These are phyloP conservation scores for Ambrosia hybrid DNA, from an alignment of 140 eudicot genomes.

Conservation along the genomic window DNA sequence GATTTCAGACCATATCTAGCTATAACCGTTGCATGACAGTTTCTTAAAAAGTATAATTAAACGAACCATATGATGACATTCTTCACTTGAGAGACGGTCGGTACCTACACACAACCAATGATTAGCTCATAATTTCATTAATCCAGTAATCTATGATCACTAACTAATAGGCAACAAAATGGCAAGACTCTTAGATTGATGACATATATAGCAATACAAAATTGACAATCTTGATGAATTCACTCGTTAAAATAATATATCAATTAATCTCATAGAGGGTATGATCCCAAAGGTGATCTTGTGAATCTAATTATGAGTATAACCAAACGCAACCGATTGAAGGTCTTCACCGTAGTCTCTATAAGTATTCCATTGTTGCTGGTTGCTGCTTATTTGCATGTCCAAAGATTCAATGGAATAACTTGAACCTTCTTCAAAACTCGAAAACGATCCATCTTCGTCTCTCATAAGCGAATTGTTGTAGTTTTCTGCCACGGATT, in stretches of 20 bases:
- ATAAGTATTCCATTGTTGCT: slow-evolving; percentile 51
- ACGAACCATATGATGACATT: neutral
- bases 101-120: neutral
- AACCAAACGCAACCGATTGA: slow-evolving; percentile 69
- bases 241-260: slow-evolving; percentile 28
- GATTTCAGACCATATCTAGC: too few species aligned
- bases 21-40: neutral
- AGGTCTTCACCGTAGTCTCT: slow-evolving; percentile 63
- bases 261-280: slow-evolving; percentile 9
- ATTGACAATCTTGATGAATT: slow-evolving; percentile 33
- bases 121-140: neutral
- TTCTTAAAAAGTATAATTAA: too few species aligned
- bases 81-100: neutral
- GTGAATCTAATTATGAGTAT: slow-evolving; percentile 37
- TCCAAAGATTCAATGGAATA: slow-evolving; percentile 61
- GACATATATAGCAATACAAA: slow-evolving; percentile 33
- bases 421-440: slow-evolving; percentile 59
- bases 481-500: slow-evolving; percentile 37
- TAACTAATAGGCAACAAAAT: slow-evolving; percentile 15
- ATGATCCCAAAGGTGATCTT: slow-evolving; percentile 26
- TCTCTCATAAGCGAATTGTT: slow-evolving; percentile 38
- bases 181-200: slow-evolving; percentile 21
- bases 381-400: slow-evolving; percentile 47
- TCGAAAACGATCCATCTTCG: slow-evolving; percentile 54
- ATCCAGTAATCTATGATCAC: slow-evolving; percentile 18